Base-by-base conservation (phyloP, 108 stramenopile species). In the Schizochytrium sp. region DNA sequence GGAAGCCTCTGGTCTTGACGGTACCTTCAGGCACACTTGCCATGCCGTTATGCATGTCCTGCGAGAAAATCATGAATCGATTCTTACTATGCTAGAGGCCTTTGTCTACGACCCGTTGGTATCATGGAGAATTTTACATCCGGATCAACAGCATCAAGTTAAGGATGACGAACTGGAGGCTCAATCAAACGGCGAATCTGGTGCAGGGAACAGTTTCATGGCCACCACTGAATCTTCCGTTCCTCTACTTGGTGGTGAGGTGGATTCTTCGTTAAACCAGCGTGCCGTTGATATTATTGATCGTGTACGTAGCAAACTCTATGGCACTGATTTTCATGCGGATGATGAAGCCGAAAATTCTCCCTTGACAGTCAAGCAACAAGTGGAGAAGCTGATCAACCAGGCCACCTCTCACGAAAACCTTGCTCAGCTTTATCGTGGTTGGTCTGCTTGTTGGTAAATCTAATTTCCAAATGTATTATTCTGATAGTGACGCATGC, bases 91-190 rank as follows among this genome's bases (percentile, higher is more conserved):
- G 98, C 94, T 99, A 42, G 98, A 99, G 92, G 98, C 99, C 59
- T 99, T 99, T 92, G 97, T 99, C 42, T 96, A 99, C 90, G 99
- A 99, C 93, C 99, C 99, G 41, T 93, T 99, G 3, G 98, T 99
- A 72, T 97, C 97, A 38, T 99, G 98, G 98, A 95, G 99, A 61
- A 92, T 99, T 60, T 92, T 98, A 3, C 95, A 91, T 10, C 76
- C 76, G 5, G 76, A 83, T 1, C 8, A 83, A 3, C 50, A 60
- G 59, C 59, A 19, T 17, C 59, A 40, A 7, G 76, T 46, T 13
- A 10, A 10, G 15, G 10, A 83, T 5, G 64, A 44, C 28, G 64
- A 69, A 28, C 28, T 28, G 28, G 28, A 28, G 28, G 28, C 28
- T 28, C 28, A 28, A 28, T 28, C 28, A 28, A 28, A 28, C 28